Base-by-base conservation (phyloP, 139 green algal genomes). In the Mychonastes homosphaera region DNA sequence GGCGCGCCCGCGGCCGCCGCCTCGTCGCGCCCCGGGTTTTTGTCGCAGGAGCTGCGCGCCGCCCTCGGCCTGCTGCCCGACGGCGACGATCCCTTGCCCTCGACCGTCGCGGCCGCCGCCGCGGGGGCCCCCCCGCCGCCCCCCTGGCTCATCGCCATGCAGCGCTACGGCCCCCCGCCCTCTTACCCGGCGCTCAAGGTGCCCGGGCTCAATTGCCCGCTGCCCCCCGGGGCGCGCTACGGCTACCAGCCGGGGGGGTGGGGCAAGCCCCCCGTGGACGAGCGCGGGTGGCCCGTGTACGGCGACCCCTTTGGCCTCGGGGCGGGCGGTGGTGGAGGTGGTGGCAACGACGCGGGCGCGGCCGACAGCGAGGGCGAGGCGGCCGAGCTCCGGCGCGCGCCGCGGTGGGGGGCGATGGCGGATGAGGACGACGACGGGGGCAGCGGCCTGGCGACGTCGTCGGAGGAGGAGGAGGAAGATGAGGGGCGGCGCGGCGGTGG, bases 71-170 rank as follows among this genome's bases (percentile, higher is more conserved):
- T 98, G 84, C 30, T n/a, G 32, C 15, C 26, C 15, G 26, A 21
- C 24, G 39, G 15, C 39, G 39, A 46, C 39, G 16, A 15, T 46
- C 39, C 39, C 39, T 16, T 16, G 15, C 39, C 39, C 39, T 30
- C 46, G 26, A 82, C 34, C 67, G 87, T 33, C 76, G 71, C 40
- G 57, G 41, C 16, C 88, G 87, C 29, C 69, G 96, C 38, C 88
- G 83, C 34, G 24, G 54, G 66, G 3, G 79, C 86, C 28, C 68
- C 62, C 18, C 53, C 69, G 6, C 91, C 91, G 16, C 91, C 91
- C 15, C 90, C 90, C 24, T 98, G 90, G 90, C 85, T 98, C 26
- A 87, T 97, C 71, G 94, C 94, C 78, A 96, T 97, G 89, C 87
- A 98, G 84, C 81, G 92, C 36, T 97, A 98, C 53, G 92, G 92